Evolutionary conservation across 2,329 filamentous ascomycete species (phyloP).

Genomic region (Huntiella moniliformis): DNA sequence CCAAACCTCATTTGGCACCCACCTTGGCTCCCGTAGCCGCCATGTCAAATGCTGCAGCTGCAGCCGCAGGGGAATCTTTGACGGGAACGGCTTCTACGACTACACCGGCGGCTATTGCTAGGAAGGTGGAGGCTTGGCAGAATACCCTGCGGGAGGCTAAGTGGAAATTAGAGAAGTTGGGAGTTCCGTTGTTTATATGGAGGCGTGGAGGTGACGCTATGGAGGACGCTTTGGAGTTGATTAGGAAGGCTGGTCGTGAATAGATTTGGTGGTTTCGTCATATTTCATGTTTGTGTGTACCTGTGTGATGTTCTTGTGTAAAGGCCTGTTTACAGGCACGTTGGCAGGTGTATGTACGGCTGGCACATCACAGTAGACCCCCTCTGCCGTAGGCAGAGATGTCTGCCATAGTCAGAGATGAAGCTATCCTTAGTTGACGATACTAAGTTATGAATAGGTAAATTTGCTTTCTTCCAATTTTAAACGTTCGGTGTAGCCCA

Average conservation of each 20-base stretch:
- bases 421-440: too few relatives aligned
- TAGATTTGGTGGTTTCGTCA: background rate
- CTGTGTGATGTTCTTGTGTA: background rate
- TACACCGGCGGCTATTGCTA: conserved; percentile 5
- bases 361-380: too few relatives aligned
- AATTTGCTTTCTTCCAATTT: too few relatives aligned
- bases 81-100: conserved; percentile 23
- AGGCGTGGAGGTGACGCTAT: conserved; percentile 51
- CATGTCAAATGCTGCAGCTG: conserved; percentile 47
- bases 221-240: conserved; percentile 36
- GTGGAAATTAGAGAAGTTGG: conserved; percentile 36
- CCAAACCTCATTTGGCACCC: conserved; percentile 30
- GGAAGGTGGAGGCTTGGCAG: conserved; percentile 8
- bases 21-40: conserved; percentile 54
- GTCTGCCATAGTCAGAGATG: too few relatives aligned
- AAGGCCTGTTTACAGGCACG: background rate
- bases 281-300: background rate
- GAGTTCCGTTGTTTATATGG: conserved; percentile 56
- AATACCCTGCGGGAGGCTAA: conserved; percentile 5
- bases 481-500: too few relatives aligned
- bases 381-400: too few relatives aligned
- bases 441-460: too few relatives aligned
- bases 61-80: conserved; percentile 23
- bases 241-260: background rate
- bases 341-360: too few relatives aligned